Conservation (phyloP, 352 stramenopile genomes). For the Phytophthora hybrid region DNA sequence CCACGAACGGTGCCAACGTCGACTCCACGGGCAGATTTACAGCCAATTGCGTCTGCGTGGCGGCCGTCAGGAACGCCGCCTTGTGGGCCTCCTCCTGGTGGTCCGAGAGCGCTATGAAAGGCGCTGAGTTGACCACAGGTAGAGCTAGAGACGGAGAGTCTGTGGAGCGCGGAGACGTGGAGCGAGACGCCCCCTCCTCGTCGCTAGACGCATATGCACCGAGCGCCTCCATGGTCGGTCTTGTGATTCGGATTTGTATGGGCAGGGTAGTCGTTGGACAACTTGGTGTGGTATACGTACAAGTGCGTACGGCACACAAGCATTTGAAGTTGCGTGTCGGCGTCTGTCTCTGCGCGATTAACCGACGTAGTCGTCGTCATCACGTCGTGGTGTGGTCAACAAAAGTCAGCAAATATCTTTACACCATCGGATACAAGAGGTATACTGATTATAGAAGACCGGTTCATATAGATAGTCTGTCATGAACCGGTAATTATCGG, state of each 20-base stretch:
- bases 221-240: conserved; percentile 53
- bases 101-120: conserved; percentile 44
- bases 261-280: background rate
- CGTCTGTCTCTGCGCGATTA: conserved; percentile 10
- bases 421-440: background rate
- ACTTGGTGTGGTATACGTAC: background rate
- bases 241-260: background rate
- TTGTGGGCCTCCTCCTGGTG: conserved; percentile 42
- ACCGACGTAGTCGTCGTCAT: conserved; percentile 12
- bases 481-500: background rate
- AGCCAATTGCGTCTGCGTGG: conserved; percentile 51
- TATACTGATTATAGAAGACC: background rate
- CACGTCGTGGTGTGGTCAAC: background rate
- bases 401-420: background rate
- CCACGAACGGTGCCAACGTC: conserved; percentile 64
- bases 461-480: background rate
- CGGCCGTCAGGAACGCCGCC: conserved; percentile 48
- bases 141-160: conserved; percentile 31
- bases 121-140: conserved; percentile 65
- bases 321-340: conserved; percentile 13
- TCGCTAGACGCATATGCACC: conserved; percentile 62
- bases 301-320: background rate
- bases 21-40: conserved; percentile 76
- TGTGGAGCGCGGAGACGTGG: conserved; percentile 14
- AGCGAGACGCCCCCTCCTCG: conserved; percentile 34